Conservation (phyloP, 2,329 filamentous ascomycete species). For the Ilyonectria robusta region DNA sequence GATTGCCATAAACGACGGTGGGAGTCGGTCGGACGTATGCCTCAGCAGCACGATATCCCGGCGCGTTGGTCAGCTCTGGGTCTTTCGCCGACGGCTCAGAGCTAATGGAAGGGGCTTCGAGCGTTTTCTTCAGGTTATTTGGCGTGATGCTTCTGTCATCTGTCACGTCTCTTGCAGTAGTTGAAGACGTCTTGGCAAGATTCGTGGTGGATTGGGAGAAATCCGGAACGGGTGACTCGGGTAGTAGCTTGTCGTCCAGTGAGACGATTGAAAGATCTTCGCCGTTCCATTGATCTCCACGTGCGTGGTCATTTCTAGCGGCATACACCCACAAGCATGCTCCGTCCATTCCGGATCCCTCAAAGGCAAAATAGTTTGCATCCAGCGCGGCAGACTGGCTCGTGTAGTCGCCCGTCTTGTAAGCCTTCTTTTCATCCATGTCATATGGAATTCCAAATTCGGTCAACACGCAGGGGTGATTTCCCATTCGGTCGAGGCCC, state of each 20-base stretch:
- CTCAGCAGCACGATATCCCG: slow-evolving; percentile 90
- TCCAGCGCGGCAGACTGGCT: slow-evolving; percentile 95
- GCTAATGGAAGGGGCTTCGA: slow-evolving; percentile 78
- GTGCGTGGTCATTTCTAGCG: slow-evolving; percentile 85
- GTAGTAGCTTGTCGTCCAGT: slow-evolving; percentile 79
- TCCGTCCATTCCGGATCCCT: slow-evolving; percentile 86
- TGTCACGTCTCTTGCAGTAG: slow-evolving; percentile 57
- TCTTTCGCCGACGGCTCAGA: slow-evolving; percentile 67
- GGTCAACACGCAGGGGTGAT: slow-evolving; percentile 89
- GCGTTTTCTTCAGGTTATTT: slow-evolving; percentile 79
- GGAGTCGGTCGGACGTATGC: slow-evolving; percentile 92
- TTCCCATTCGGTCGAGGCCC: slow-evolving; percentile 88
- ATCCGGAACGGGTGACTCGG: slow-evolving; percentile 65
- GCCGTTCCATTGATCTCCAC: slow-evolving; percentile 97
- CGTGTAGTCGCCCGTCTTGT: slow-evolving; percentile 94
- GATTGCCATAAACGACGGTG: slow-evolving; percentile 78
- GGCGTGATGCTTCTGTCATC: slow-evolving; percentile 77
- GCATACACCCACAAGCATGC: slow-evolving; percentile 93
- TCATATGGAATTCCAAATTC: slow-evolving; percentile 99
- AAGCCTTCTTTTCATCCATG: slow-evolving; percentile 97
- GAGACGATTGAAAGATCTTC: slow-evolving; percentile 96
- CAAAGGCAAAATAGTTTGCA: slow-evolving; percentile 93
- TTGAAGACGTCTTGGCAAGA: slow-evolving; percentile 43
- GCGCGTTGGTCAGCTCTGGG: slow-evolving; percentile 72
- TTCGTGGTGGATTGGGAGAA: slow-evolving; percentile 63